These are phyloP conservation scores for Sporothrix euskadiensis DNA, from an alignment of 2,329 filamentous ascomycete genomes.

Conservation along the genomic window DNA sequence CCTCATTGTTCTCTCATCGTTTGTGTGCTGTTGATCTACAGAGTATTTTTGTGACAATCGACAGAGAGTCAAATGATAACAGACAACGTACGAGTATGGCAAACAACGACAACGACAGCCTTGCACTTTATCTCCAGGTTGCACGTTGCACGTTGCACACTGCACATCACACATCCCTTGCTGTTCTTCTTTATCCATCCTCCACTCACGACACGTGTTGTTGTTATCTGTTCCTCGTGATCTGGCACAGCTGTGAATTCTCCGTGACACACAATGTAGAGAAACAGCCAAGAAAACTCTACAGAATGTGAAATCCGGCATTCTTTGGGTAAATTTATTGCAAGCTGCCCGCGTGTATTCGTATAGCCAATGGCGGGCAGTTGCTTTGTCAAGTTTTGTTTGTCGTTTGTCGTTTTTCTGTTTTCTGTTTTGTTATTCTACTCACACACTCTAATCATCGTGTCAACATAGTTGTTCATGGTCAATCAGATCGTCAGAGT, in stretches of 20 bases:
- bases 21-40: not conserved
- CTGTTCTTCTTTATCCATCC: not conserved
- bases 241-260: not conserved
- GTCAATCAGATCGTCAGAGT: not conserved
- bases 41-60: not conserved
- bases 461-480: not conserved
- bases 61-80: slow-evolving; percentile 1
- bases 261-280: slow-evolving; percentile 7
- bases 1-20: not conserved
- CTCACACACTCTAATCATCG: not conserved
- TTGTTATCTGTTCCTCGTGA: not conserved
- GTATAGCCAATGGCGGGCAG: not conserved
- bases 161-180: not conserved
- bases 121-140: not conserved
- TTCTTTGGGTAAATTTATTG: not conserved
- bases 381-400: not conserved
- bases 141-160: not conserved
- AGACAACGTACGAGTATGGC: not conserved
- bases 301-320: not conserved
- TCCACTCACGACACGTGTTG: not conserved
- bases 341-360: not conserved
- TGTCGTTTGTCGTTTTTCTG: not conserved
- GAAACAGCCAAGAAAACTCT: not conserved
- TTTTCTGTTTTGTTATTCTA: not conserved
- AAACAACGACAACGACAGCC: not conserved